Conservation (phyloP, 1,139 yeast species). For the Kodamaea anthophila region DNA sequence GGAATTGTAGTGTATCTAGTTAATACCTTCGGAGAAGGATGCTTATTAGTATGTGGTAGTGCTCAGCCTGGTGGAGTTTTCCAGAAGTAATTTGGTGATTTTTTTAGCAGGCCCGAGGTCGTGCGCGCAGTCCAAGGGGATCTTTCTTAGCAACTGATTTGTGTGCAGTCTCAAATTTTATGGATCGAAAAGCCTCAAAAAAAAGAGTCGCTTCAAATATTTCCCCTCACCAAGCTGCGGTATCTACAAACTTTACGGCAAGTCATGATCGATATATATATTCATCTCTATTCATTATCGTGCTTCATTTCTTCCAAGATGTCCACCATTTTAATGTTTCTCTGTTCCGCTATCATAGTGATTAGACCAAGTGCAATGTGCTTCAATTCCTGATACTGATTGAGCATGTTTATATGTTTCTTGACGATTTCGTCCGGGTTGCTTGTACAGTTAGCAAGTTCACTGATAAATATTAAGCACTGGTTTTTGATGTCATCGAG, state of each 20-base stretch:
- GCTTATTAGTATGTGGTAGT: too few species aligned
- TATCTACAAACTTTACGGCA: neutral
- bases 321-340: conserved; percentile 35
- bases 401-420: conserved; percentile 37
- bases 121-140: too few species aligned
- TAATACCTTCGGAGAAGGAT: too few species aligned
- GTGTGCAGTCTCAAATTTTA: too few species aligned
- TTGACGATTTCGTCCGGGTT: conserved; percentile 28
- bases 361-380: conserved; percentile 47
- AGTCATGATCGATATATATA: neutral
- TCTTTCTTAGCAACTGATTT: too few species aligned
- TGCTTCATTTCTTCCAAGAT: conserved; percentile 26
- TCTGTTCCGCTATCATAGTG: conserved; percentile 46
- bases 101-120: too few species aligned
- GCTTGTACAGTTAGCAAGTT: conserved; percentile 20
- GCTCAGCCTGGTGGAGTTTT: too few species aligned
- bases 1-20: too few species aligned
- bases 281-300: neutral
- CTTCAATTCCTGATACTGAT: conserved; percentile 43
- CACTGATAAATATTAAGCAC: conserved; percentile 30
- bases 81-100: too few species aligned
- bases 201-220: neutral
- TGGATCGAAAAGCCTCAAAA: neutral
- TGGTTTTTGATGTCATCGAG: conserved; percentile 32
- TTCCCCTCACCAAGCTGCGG: neutral